phyloP scores from a whole-genome alignment of 1,139 yeast genomes.

The Geotrichum restrictum region DNA sequence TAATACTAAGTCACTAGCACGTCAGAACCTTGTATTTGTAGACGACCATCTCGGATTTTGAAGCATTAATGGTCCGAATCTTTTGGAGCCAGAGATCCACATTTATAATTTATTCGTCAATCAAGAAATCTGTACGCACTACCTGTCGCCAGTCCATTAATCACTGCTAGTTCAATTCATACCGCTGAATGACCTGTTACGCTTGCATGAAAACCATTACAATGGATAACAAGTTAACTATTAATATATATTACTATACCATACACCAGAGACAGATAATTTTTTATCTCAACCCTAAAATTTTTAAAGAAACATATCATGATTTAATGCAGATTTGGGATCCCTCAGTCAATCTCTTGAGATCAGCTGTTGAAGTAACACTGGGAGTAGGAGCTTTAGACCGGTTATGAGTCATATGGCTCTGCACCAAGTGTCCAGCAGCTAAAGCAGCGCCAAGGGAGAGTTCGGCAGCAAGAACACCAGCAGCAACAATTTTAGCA shows the following conservation, averaged over 20 bases:
- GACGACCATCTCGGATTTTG: too few species aligned
- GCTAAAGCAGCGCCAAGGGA: conserved; percentile 93
- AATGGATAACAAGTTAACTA: background rate
- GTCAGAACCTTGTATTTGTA: too few species aligned
- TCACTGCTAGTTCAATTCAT: too few species aligned
- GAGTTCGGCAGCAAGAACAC: conserved; percentile 93
- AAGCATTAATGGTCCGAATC: too few species aligned
- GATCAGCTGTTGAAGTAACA: conserved; percentile 39
- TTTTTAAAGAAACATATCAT: conserved; percentile 20
- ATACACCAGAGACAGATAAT: background rate
- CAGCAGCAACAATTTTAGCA: conserved; percentile 91
- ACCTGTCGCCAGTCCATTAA: too few species aligned
- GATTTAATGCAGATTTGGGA: conserved; percentile 63
- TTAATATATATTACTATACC: background rate
- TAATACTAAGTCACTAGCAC: too few species aligned
- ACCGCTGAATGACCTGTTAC: too few species aligned
- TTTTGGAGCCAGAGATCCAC: too few species aligned
- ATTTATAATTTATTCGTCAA: too few species aligned
- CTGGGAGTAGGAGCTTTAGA: conserved; percentile 50
- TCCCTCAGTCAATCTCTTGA: conserved; percentile 62
- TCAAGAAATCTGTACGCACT: too few species aligned
- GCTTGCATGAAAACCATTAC: too few species aligned
- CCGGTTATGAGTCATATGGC: conserved; percentile 96
- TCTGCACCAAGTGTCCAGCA: conserved; percentile 96
- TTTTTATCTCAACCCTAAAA: background rate